Percentiles rank a stretch among this genome's conserved stretches.
Evolutionary conservation across 305 asterid genomes (phyloP).

Genomic region (Salvia sclarea): DNA sequence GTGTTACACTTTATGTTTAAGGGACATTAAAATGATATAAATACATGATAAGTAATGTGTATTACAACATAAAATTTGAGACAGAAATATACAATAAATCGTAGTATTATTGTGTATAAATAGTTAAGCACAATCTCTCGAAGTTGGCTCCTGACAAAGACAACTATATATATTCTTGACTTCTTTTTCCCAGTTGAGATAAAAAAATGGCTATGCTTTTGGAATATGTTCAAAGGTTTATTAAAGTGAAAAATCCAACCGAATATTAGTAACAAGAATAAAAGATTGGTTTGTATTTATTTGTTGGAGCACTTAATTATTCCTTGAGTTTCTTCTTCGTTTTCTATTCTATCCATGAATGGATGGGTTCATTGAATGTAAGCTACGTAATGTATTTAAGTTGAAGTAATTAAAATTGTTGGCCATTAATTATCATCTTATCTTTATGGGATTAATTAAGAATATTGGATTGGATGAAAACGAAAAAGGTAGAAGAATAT

Average conservation of each 20-base stretch:
- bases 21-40: no score
- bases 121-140: not conserved
- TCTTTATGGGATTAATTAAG: no score
- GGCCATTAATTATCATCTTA: no score
- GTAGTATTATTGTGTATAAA: not conserved
- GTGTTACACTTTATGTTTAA: no score
- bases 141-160: not conserved
- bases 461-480: no score
- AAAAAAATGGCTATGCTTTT: not conserved
- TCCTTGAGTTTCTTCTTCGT: not conserved
- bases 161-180: not conserved
- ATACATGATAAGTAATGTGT: no score
- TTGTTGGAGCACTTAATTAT: not conserved
- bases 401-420: no score
- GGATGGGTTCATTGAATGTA: not conserved
- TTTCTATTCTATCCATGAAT: not conserved
- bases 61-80: not conserved
- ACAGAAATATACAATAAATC: not conserved
- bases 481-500: no score
- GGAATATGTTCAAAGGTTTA: slow-evolving; percentile 32
- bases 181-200: not conserved
- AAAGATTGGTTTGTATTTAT: not conserved
- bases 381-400: no score
- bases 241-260: slow-evolving; percentile 10
- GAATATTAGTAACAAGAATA: slow-evolving; percentile 10